A percentile compares a stretch with the other conserved stretches of the same genome.
Evolutionary conservation across 306 rosid species (phyloP).

Genomic region (Vigna mungo): DNA sequence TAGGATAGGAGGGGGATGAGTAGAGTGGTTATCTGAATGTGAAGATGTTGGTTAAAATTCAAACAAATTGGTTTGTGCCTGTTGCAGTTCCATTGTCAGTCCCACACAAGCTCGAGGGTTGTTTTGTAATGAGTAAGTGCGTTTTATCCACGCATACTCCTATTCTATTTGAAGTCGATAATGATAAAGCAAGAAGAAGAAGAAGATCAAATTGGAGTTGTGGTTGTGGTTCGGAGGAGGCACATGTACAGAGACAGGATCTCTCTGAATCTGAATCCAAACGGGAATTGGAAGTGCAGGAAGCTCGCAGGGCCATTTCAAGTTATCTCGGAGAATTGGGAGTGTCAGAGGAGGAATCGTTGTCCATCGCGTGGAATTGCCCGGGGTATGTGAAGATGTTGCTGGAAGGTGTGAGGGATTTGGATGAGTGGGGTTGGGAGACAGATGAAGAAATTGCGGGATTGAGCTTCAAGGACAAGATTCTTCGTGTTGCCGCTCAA

Average conservation of each 20-base stretch:
- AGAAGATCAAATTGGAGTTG: not conserved
- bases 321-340: slow-evolving; percentile 60
- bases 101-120: not conserved
- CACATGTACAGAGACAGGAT: not conserved
- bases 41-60: slow-evolving; percentile 39
- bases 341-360: slow-evolving; percentile 60
- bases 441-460: not conserved
- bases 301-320: slow-evolving; percentile 65
- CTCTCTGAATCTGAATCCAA: no score
- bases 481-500: slow-evolving; percentile 57
- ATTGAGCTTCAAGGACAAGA: slow-evolving; percentile 66
- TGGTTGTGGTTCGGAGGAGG: slow-evolving; percentile 16
- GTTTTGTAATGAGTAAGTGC: not conserved
- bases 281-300: slow-evolving; percentile 38
- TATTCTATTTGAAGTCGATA: not conserved
- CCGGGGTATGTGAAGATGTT: slow-evolving; percentile 71
- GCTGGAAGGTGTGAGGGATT: slow-evolving; percentile 70
- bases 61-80: slow-evolving; percentile 21
- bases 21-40: not conserved
- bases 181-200: not conserved
- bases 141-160: slow-evolving; percentile 1
- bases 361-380: slow-evolving; percentile 56
- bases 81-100: not conserved
- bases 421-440: slow-evolving; percentile 67
- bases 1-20: not conserved